Evolutionary conservation across 352 stramenopile species (phyloP), one percentile per base, ranked within the genome.

Genomic region (Phytopythium sindhum): DNA sequence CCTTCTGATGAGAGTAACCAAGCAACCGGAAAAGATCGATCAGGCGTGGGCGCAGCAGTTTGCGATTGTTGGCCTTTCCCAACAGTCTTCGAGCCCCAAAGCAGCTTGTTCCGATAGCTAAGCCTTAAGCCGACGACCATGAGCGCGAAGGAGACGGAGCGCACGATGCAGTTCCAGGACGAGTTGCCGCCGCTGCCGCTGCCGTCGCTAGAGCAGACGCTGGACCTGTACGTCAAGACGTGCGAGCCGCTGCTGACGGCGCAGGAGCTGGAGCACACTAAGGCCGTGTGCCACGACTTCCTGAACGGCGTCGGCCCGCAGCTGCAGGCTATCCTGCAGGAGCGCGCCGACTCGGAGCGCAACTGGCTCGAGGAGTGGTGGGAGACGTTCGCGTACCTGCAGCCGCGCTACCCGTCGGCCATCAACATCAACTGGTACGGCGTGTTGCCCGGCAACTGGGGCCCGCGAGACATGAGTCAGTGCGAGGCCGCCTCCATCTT

Each of bases 351-450:
- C 66, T 80, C 77, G 59, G 85, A 94, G 71, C 84, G 84, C 66
- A 96, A 96, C 68, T 96, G 89, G 89, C 66, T 96, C 56, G 87
- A 98, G 67, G 80, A 98, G 51, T 99, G 96, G 96, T 99, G 96
- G 96, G 97, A 99, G 77, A 97, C 93, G 4, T 88, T 98, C 39
- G 96, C 89, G 62, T 99, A 99, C 81, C 65, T 99, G 61, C 90
- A 98, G 70, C 88, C 86, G 65, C 83, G 87, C 23, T 98, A 99
- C 72, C 95, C 96, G 54, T 96, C 97, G 42, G 93, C 97, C 23
- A 95, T 99, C 69, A 99, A 99, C 72, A 95, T 99, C 63, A 98
- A 96, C 62, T 99, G 98, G 87, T 99, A 98, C 77, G 97, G 97
- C 72, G 93, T 99, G 42, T 87, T 99, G 52, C 83, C 86, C 0